phyloP scores from a whole-genome alignment of 108 stramenopile genomes.

The Cyclotella baltica region DNA sequence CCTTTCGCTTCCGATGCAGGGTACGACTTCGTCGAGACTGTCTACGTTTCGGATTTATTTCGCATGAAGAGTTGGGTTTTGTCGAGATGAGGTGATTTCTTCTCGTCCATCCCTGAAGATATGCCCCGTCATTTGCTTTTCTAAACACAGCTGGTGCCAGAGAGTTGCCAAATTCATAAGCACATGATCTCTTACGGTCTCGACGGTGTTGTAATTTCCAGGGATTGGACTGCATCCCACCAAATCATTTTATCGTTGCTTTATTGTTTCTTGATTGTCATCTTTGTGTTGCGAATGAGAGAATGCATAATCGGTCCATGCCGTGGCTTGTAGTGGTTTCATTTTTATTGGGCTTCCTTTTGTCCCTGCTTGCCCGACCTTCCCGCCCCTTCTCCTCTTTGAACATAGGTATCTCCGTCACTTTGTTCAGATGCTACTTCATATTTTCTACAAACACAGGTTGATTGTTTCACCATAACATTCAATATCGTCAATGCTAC shows the following conservation, averaged over 20 bases:
- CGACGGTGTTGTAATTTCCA: neutral
- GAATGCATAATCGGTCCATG: too few relatives aligned
- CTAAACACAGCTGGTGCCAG: slow-evolving; percentile 67
- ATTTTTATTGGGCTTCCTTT: too few relatives aligned
- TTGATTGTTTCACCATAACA: too few relatives aligned
- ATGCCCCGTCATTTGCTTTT: slow-evolving; percentile 75
- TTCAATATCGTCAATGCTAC: too few relatives aligned
- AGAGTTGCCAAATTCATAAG: neutral
- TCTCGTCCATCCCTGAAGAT: slow-evolving; percentile 81
- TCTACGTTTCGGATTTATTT: neutral
- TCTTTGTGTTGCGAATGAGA: too few relatives aligned
- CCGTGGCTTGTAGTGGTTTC: too few relatives aligned
- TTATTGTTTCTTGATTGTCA: too few relatives aligned
- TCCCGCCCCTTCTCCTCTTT: too few relatives aligned
- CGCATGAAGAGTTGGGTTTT: neutral
- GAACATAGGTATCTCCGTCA: too few relatives aligned
- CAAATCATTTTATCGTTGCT: neutral
- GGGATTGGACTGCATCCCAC: neutral
- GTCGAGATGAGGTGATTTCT: slow-evolving; percentile 24
- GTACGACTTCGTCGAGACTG: slow-evolving; percentile 41
- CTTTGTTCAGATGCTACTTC: too few relatives aligned
- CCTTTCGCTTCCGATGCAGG: slow-evolving; percentile 54
- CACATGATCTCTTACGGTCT: neutral
- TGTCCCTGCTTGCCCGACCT: too few relatives aligned
- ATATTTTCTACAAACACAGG: too few relatives aligned